phyloP scores from a whole-genome alignment of 768 basidiomycete species.

The Trametes cingulata region DNA sequence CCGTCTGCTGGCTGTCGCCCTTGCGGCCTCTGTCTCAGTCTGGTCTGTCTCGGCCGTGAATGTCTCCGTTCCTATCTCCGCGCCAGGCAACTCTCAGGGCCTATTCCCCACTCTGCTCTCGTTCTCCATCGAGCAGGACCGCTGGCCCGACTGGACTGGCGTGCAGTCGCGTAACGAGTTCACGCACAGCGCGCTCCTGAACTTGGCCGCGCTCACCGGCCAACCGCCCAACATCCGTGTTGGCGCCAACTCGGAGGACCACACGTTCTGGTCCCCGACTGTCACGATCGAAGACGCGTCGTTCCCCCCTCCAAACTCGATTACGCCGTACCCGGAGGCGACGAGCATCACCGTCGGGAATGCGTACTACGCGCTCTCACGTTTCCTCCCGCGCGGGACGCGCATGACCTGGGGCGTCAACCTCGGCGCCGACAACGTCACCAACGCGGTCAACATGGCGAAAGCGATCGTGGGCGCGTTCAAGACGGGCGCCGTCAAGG shows the following conservation, averaged over 20 bases:
- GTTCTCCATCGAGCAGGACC: slow-evolving; percentile 70
- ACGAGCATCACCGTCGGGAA: slow-evolving; percentile 58
- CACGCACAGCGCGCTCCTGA: slow-evolving; percentile 59
- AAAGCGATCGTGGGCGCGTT: slow-evolving; percentile 34
- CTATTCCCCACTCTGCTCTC: slow-evolving; percentile 54
- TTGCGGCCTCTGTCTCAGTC: not conserved
- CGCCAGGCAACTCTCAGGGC: slow-evolving; percentile 37
- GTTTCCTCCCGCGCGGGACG: slow-evolving; percentile 54
- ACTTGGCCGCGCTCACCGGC: slow-evolving; percentile 54
- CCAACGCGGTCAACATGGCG: slow-evolving; percentile 36
- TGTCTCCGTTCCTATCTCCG: slow-evolving; percentile 43
- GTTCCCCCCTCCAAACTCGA: slow-evolving; percentile 50
- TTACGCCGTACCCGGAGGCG: slow-evolving; percentile 68
- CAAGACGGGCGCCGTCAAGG: slow-evolving; percentile 20
- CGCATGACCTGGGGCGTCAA: slow-evolving; percentile 70
- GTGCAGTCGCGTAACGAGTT: slow-evolving; percentile 52
- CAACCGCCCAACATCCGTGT: slow-evolving; percentile 58
- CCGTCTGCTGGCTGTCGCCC: not conserved
- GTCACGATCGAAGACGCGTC: slow-evolving; percentile 45
- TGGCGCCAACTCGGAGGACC: slow-evolving; percentile 55
- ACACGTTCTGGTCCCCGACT: slow-evolving; percentile 52
- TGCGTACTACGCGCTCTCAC: slow-evolving; percentile 53
- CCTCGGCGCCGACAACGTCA: slow-evolving; percentile 43
- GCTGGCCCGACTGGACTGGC: slow-evolving; percentile 71
- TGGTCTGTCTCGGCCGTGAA: slow-evolving; percentile 18